A percentile compares a stretch with the other conserved stretches of the same genome.
Evolutionary conservation across 2,329 filamentous ascomycete species (phyloP).

Genomic region (Botrytis paeoniae): DNA sequence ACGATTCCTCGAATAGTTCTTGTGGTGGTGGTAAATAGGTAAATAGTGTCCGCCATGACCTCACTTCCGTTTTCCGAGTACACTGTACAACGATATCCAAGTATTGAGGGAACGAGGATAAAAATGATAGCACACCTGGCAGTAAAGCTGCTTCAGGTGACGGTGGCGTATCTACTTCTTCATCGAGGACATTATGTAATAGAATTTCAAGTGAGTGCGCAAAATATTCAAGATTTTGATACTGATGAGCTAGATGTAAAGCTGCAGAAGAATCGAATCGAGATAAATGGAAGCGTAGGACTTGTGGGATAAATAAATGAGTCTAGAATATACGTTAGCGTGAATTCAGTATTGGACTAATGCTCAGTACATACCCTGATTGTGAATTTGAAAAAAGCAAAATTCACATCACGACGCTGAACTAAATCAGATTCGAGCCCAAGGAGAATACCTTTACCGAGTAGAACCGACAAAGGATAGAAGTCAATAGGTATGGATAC

Average conservation of each 20-base stretch:
- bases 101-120: conserved; percentile 77
- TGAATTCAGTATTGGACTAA: neutral
- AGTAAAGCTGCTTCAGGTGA: conserved; percentile 62
- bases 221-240: conserved; percentile 86
- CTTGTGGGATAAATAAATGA: conserved; percentile 85
- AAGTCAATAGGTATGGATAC: conserved; percentile 87
- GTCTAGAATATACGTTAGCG: conserved; percentile 54
- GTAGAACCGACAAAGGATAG: conserved; percentile 82
- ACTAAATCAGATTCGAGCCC: conserved; percentile 90
- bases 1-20: conserved; percentile 88
- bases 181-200: conserved; percentile 88
- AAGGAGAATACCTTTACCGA: conserved; percentile 86
- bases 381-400: conserved; percentile 83
- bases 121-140: conserved; percentile 59
- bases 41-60: conserved; percentile 93
- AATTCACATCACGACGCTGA: conserved; percentile 87
- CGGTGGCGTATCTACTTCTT: conserved; percentile 77
- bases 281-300: conserved; percentile 75
- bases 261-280: conserved; percentile 77
- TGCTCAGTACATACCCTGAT: conserved; percentile 67
- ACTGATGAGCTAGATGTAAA: conserved; percentile 77
- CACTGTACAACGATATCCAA: conserved; percentile 95
- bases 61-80: conserved; percentile 92
- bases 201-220: conserved; percentile 89
- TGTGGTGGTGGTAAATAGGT: conserved; percentile 85